phyloP scores from a whole-genome alignment of 163 green algal species.

The Scenedesmus sp. region DNA sequence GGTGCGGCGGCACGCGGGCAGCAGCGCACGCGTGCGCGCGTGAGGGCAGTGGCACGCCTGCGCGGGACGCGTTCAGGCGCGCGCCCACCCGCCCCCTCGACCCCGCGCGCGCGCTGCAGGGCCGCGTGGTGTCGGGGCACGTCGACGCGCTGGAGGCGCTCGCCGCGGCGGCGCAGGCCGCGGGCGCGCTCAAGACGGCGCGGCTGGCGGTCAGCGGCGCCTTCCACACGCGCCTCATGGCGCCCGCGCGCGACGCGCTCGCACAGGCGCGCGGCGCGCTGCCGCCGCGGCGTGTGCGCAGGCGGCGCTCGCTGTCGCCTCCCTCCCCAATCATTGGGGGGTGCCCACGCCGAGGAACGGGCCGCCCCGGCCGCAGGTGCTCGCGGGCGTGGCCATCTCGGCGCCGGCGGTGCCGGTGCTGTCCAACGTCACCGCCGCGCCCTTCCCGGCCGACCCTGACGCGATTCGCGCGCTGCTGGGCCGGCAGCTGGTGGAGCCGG shows the following conservation, averaged over 20 bases:
- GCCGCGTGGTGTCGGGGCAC: conserved; percentile 86
- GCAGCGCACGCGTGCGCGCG: too few species aligned
- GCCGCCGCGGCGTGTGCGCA: too few species aligned
- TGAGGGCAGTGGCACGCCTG: too few species aligned
- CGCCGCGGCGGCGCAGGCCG: conserved; percentile 59
- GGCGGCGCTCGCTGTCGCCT: too few species aligned
- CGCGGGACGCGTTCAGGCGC: too few species aligned
- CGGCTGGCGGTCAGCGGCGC: conserved; percentile 86
- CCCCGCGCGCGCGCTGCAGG: conserved; percentile 42
- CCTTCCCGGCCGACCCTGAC: conserved; percentile 62
- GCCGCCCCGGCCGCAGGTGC: conserved; percentile 64
- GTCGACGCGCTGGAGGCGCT: conserved; percentile 71
- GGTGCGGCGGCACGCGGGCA: conserved; percentile 46
- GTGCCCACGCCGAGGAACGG: too few species aligned
- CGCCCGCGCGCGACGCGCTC: conserved; percentile 75
- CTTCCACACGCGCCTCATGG: conserved; percentile 95
- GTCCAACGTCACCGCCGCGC: conserved; percentile 90
- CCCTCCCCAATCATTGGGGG: too few species aligned
- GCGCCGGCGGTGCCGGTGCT: conserved; percentile 82
- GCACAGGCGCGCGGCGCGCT: conserved; percentile 51
- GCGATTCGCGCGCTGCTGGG: conserved; percentile 79
- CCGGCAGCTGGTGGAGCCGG: conserved; percentile 89
- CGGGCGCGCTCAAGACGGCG: conserved; percentile 84
- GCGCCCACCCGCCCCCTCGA: too few species aligned
- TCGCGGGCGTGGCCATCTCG: conserved; percentile 70